Conservation (phyloP, 2,329 filamentous ascomycete species). For the Ascochyta lentis region DNA sequence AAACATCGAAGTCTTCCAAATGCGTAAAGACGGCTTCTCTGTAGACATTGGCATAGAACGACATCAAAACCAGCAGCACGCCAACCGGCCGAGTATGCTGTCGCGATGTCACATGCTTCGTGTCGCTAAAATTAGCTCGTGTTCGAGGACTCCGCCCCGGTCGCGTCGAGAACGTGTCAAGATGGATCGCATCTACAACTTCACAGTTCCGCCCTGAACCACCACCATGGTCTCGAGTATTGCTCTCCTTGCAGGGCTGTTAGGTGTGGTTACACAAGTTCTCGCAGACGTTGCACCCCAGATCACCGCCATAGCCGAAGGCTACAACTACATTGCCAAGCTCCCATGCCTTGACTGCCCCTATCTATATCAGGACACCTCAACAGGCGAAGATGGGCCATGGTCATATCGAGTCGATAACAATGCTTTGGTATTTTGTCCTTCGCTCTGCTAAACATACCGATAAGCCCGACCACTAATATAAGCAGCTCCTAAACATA, state of each 20-base stretch:
- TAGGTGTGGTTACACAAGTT: conserved; percentile 7
- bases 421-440: conserved; percentile 34
- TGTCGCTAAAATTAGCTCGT: conserved; percentile 16
- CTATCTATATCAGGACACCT: conserved; percentile 41
- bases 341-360: conserved; percentile 44
- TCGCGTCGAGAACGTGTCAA: conserved; percentile 19
- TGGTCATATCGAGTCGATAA: conserved; percentile 36
- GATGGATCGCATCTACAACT: background rate
- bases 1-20: background rate
- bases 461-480: background rate
- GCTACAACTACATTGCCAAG: conserved; percentile 43
- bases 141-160: background rate
- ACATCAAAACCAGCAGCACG: background rate
- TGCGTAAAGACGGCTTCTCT: background rate
- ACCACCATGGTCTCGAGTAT: conserved; percentile 25
- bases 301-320: conserved; percentile 39
- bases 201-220: background rate
- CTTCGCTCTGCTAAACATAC: background rate
- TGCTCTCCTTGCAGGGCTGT: background rate
- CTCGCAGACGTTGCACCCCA: conserved; percentile 35
- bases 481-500: conserved; percentile 38
- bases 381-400: conserved; percentile 28
- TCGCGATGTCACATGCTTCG: conserved; percentile 5
- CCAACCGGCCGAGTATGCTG: background rate
- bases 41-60: background rate